Conservation (phyloP, 176 grass and related monocot genomes). For the Carex scoparia region DNA sequence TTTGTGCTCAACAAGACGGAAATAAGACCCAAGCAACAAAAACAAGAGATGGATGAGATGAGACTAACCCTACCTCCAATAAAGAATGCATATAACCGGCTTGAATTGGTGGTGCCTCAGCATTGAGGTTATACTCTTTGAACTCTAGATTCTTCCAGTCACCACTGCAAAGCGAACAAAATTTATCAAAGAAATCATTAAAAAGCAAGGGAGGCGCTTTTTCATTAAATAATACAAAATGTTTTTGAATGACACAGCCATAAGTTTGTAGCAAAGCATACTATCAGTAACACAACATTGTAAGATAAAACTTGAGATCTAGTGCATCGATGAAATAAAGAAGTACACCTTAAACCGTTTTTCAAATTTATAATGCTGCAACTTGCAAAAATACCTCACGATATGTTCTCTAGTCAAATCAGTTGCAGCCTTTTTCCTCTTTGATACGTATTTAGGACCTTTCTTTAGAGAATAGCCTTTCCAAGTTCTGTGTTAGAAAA, state of each 20-base stretch:
- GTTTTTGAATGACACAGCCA: background rate
- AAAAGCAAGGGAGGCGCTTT: background rate
- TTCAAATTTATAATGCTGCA: background rate
- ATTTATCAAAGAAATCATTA: background rate
- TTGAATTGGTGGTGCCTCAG: slow-evolving; percentile 67
- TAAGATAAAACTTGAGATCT: background rate
- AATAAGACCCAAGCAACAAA: background rate
- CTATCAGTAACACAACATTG: background rate
- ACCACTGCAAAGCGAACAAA: slow-evolving; percentile 49
- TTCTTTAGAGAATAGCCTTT: slow-evolving; percentile 80
- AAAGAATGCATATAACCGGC: slow-evolving; percentile 72
- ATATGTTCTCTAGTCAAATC: slow-evolving; percentile 91
- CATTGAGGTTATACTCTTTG: slow-evolving; percentile 82
- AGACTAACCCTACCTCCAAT: slow-evolving; percentile 57
- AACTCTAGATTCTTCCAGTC: slow-evolving; percentile 92
- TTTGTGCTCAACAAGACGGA: background rate
- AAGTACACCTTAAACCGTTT: background rate
- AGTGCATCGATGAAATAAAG: background rate
- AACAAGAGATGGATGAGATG: background rate
- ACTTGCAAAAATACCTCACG: slow-evolving; percentile 45
- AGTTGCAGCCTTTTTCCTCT: slow-evolving; percentile 84
- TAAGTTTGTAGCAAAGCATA: background rate
- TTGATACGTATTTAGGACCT: slow-evolving; percentile 71
- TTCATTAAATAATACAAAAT: slow-evolving; percentile 12
- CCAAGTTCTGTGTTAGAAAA: slow-evolving; percentile 41